Evolutionary conservation across 805 yeast species (phyloP).

Genomic region (Metschnikowia dekortorum): DNA sequence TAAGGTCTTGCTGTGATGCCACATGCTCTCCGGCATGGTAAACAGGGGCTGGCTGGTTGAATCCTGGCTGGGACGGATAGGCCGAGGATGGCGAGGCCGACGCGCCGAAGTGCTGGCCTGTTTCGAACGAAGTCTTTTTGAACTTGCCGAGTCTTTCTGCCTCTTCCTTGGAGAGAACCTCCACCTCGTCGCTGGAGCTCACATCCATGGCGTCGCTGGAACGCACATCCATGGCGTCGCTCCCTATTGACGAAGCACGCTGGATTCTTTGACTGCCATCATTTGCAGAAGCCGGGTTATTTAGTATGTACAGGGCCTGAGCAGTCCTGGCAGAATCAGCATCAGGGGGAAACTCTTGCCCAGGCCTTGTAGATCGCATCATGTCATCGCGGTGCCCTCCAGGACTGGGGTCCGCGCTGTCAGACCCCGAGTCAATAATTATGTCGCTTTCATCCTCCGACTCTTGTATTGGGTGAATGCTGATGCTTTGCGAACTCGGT

Average conservation of each 20-base stretch:
- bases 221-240: neutral
- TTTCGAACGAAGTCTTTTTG: conserved; percentile 21
- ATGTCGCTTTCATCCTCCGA: neutral
- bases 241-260: neutral
- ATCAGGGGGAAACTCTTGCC: neutral
- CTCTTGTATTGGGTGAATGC: neutral
- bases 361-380: neutral
- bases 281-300: no score
- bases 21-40: conserved; percentile 19
- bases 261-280: no score
- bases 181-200: conserved; percentile 23
- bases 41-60: conserved; percentile 29
- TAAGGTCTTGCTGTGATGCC: conserved; percentile 3
- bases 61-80: neutral
- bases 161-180: conserved; percentile 26
- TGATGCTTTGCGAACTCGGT: neutral
- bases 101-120: neutral
- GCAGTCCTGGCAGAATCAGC: neutral
- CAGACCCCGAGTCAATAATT: neutral
- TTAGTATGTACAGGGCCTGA: no score
- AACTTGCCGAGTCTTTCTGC: conserved; percentile 25
- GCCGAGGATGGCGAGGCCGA: neutral
- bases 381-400: neutral
- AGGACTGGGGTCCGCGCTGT: neutral
- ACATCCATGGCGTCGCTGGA: conserved; percentile 19